These are phyloP conservation scores for Camellia sinensis DNA, from an alignment of 148 eudicot genomes.

Conservation along the genomic window DNA sequence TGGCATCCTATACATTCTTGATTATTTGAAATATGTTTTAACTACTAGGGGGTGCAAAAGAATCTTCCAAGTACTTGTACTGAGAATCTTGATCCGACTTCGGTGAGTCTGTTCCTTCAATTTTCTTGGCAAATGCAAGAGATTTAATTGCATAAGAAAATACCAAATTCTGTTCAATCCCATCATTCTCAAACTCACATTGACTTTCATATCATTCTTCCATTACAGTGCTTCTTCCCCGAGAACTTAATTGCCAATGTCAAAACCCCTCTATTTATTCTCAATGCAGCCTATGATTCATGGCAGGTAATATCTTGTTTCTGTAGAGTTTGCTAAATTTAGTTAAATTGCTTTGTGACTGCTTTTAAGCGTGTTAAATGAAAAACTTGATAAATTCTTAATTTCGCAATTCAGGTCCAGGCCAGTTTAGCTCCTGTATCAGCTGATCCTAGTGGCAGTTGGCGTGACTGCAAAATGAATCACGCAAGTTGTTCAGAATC, in stretches of 20 bases:
- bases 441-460: slow-evolving; percentile 70
- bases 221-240: slow-evolving; percentile 89
- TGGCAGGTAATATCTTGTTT: slow-evolving; percentile 71
- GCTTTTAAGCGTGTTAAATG: background rate
- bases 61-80: slow-evolving; percentile 72
- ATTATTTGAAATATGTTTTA: background rate
- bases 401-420: slow-evolving; percentile 49
- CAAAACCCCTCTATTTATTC: slow-evolving; percentile 81
- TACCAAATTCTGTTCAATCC: background rate
- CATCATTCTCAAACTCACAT: background rate
- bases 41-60: slow-evolving; percentile 53
- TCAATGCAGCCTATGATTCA: slow-evolving; percentile 91
- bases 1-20: background rate
- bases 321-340: background rate
- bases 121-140: background rate
- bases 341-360: background rate
- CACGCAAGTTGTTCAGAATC: slow-evolving; percentile 62
- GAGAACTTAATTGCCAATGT: slow-evolving; percentile 68
- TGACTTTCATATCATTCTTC: slow-evolving; percentile 5
- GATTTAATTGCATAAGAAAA: background rate
- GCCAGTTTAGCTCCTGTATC: slow-evolving; percentile 74
- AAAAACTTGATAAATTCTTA: background rate
- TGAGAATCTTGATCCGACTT: slow-evolving; percentile 63
- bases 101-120: slow-evolving; percentile 42
- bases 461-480: slow-evolving; percentile 72